These are phyloP conservation scores for Andrographis paniculata DNA, from an alignment of 305 asterid genomes.

Conservation along the genomic window DNA sequence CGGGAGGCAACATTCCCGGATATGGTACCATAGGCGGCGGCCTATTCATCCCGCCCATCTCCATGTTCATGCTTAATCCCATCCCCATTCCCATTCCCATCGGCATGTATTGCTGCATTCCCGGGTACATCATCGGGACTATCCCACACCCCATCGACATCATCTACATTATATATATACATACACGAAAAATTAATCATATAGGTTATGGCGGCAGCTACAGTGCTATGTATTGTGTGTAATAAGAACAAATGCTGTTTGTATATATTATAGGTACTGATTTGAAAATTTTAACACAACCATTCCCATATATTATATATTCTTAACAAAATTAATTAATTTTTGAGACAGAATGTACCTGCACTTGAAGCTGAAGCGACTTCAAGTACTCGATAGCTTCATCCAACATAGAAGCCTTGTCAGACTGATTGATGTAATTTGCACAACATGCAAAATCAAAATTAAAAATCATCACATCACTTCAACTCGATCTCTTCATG, in stretches of 20 bases:
- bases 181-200: too few relatives aligned
- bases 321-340: too few relatives aligned
- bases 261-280: too few relatives aligned
- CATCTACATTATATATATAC: too few relatives aligned
- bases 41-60: constrained; percentile 61
- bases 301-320: too few relatives aligned
- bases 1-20: constrained; percentile 44
- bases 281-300: too few relatives aligned
- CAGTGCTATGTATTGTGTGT: too few relatives aligned
- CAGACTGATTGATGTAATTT: constrained; percentile 61
- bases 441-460: not conserved
- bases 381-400: constrained; percentile 86
- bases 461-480: constrained; percentile 7
- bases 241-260: too few relatives aligned
- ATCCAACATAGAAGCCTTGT: constrained; percentile 85
- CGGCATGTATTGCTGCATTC: constrained; percentile 81
- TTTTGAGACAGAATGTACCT: constrained; percentile 52
- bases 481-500: not conserved
- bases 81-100: constrained; percentile 64
- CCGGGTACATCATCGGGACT: constrained; percentile 85
- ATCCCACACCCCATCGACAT: constrained; percentile 86
- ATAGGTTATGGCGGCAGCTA: too few relatives aligned
- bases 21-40: constrained; percentile 55
- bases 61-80: constrained; percentile 38
- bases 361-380: constrained; percentile 72